Conservation (phyloP, 2,329 filamentous ascomycete species). For the Colletotrichum tabaci region DNA sequence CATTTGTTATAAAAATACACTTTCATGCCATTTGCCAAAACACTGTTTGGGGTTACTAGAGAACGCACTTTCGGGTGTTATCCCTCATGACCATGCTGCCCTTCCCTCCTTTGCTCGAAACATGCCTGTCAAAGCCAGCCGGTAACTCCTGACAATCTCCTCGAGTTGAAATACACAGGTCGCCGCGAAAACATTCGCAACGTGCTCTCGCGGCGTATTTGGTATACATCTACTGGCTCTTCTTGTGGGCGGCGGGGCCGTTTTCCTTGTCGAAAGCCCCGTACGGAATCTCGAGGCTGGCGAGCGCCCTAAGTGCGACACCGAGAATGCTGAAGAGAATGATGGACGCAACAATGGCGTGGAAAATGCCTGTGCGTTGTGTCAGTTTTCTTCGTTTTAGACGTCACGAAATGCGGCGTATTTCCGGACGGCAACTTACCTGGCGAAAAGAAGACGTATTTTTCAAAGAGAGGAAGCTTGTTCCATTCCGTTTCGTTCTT, state of each 20-base stretch:
- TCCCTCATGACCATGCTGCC: slow-evolving; percentile 11
- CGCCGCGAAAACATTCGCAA: background rate
- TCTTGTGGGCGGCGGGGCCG: slow-evolving; percentile 90
- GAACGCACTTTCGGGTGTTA: slow-evolving; percentile 7
- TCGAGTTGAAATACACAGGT: slow-evolving; percentile 32
- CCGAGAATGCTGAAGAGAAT: slow-evolving; percentile 84
- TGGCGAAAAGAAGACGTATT: slow-evolving; percentile 94
- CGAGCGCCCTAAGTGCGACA: slow-evolving; percentile 82
- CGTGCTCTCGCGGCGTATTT: background rate
- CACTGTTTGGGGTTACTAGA: slow-evolving; percentile 11
- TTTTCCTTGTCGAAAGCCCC: slow-evolving; percentile 97
- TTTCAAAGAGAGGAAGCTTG: slow-evolving; percentile 81
- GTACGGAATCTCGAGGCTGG: slow-evolving; percentile 90
- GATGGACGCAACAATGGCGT: slow-evolving; percentile 80
- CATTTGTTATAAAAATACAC: slow-evolving; percentile 38
- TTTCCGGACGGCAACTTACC: slow-evolving; percentile 66
- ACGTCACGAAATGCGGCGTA: background rate
- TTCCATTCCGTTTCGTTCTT: slow-evolving; percentile 57
- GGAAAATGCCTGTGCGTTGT: slow-evolving; percentile 82
- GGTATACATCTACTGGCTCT: slow-evolving; percentile 79
- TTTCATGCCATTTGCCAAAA: slow-evolving; percentile 37
- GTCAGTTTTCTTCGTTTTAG: slow-evolving; percentile 8
- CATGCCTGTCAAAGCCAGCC: slow-evolving; percentile 39
- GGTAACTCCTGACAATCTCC: slow-evolving; percentile 39
- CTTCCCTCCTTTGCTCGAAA: slow-evolving; percentile 25